phyloP scores from a whole-genome alignment of 345 rosid species.

The Gossypium australe region DNA sequence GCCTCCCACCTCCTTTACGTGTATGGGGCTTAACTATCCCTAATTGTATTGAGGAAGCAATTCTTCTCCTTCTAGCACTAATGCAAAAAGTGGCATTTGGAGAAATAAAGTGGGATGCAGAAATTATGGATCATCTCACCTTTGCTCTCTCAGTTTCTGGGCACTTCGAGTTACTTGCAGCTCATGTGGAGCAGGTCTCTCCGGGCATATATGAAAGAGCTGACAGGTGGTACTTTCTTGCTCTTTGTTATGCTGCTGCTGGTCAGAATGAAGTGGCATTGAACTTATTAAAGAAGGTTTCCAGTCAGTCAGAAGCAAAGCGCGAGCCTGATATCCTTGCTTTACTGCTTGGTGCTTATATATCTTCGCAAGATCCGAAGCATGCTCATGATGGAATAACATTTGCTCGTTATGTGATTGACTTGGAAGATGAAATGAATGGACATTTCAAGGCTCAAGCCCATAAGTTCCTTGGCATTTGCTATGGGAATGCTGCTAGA shows the following conservation, averaged over 20 bases:
- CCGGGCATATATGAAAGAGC: slow-evolving; percentile 65
- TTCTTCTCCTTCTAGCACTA: slow-evolving; percentile 64
- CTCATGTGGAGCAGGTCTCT: slow-evolving; percentile 63
- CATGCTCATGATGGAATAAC: slow-evolving; percentile 59
- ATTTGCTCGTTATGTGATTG: slow-evolving; percentile 49
- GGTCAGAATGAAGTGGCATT: slow-evolving; percentile 64
- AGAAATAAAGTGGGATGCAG: slow-evolving; percentile 76
- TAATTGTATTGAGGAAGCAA: slow-evolving; percentile 73
- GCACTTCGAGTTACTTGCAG: slow-evolving; percentile 59
- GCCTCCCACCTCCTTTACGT: slow-evolving; percentile 36
- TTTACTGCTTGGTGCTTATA: slow-evolving; percentile 70
- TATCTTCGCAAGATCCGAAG: slow-evolving; percentile 62
- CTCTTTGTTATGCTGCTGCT: slow-evolving; percentile 80
- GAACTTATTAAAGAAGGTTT: slow-evolving; percentile 62
- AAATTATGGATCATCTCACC: slow-evolving; percentile 74
- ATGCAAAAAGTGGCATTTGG: slow-evolving; percentile 60
- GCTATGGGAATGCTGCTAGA: slow-evolving; percentile 79
- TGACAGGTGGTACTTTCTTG: slow-evolving; percentile 88
- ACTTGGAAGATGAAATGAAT: slow-evolving; percentile 27
- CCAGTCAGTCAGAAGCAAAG: slow-evolving; percentile 66
- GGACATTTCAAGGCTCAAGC: slow-evolving; percentile 53
- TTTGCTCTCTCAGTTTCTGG: slow-evolving; percentile 75
- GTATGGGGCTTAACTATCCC: slow-evolving; percentile 35
- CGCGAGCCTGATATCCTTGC: slow-evolving; percentile 45
- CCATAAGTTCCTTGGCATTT: slow-evolving; percentile 72